phyloP scores from a whole-genome alignment of 208 protist genomes.

The Porcisia hertigi region DNA sequence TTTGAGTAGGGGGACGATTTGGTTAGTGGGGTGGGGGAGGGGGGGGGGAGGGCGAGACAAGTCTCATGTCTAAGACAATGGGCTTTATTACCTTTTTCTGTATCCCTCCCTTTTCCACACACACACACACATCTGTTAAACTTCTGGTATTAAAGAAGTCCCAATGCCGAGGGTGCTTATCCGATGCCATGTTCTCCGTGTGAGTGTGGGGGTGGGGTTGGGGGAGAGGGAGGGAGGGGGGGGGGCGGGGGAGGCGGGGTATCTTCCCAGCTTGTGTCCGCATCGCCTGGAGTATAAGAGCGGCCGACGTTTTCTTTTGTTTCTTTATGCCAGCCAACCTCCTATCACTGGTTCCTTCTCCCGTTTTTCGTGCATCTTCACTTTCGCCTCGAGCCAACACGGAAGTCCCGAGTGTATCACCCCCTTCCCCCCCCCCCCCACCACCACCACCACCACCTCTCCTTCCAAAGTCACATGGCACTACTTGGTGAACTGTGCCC shows the following conservation, averaged over 20 bases:
- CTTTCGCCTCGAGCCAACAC: not conserved
- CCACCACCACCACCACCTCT: not conserved
- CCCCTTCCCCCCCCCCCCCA: not conserved
- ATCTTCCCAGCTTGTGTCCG: no score
- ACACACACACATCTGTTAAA: no score
- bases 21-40: no score
- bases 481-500: not conserved
- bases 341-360: not conserved
- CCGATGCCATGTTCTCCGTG: no score
- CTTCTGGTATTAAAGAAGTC: not conserved
- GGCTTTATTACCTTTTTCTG: not conserved
- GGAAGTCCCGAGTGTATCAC: not conserved
- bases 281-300: no score
- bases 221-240: no score
- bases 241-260: no score
- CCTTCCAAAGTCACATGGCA: not conserved
- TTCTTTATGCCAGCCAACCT: not conserved
- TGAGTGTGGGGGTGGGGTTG: no score
- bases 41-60: not conserved
- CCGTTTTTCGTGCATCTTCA: not conserved
- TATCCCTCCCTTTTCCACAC: not conserved
- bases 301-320: not conserved
- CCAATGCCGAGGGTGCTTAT: not conserved
- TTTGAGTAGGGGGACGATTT: not conserved
- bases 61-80: not conserved